Percentiles rank a stretch among this genome's conserved stretches.
Conservation (phyloP, 1,284 basidiomycete species). For the Malassezia obtusa region DNA sequence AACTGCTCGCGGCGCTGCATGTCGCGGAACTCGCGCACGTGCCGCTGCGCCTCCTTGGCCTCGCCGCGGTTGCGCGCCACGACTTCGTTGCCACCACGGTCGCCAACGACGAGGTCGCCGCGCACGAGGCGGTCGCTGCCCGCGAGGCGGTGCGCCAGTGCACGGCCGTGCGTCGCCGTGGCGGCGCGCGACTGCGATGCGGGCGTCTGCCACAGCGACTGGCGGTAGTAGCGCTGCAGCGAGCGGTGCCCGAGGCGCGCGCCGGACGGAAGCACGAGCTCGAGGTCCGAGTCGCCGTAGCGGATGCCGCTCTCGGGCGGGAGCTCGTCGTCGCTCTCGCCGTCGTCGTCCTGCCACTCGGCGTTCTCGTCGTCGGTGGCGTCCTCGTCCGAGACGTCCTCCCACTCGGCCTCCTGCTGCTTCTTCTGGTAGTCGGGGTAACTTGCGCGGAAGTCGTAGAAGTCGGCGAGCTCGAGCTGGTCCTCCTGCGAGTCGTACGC, state of each 20-base stretch:
- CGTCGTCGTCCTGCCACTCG: constrained; percentile 9
- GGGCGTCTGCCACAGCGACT: constrained; percentile 50
- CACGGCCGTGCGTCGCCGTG: constrained; percentile 17
- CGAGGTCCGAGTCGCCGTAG: constrained; percentile 55
- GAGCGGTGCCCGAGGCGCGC: constrained; percentile 81
- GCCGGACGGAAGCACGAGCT: constrained; percentile 90
- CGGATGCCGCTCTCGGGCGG: constrained; percentile 7
- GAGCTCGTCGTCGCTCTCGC: constrained; percentile 6
- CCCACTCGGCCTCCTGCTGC: constrained; percentile 40
- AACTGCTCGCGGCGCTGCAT: constrained; percentile 67
- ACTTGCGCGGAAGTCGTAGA: constrained; percentile 77
- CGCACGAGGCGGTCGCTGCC: constrained; percentile 19
- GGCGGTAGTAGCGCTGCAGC: constrained; percentile 76
- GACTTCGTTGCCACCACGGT: constrained; percentile 31
- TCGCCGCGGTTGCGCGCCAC: constrained; percentile 71
- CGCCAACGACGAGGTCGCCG: constrained; percentile 23
- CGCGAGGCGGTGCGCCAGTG: constrained; percentile 31
- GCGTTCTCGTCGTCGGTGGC: constrained; percentile 16
- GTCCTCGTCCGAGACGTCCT: constrained; percentile 25
- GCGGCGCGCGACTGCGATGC: constrained; percentile 11
- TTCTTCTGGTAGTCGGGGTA: constrained; percentile 55
- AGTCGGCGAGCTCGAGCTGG: constrained; percentile 78
- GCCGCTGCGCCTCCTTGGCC: constrained; percentile 79
- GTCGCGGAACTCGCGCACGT: constrained; percentile 76
- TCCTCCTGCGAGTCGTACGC: constrained; percentile 75